Base-by-base conservation (phyloP, 73 alveolate species). In the Halteria grandinella region DNA sequence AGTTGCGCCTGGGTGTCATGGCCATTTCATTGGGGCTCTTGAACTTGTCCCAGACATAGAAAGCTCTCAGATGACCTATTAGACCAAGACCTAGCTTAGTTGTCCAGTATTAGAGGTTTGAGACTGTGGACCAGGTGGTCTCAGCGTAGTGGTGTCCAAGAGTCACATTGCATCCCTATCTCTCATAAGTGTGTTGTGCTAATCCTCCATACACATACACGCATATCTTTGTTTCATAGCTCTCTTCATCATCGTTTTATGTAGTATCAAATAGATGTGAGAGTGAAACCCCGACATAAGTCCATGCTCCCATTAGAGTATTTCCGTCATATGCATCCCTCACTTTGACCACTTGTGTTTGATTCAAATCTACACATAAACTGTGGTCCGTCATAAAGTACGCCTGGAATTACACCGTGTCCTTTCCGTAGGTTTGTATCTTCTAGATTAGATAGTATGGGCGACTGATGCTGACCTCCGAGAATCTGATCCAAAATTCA, bases 131-230 rank as follows among this genome's bases (percentile, higher is more conserved):
- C n/a, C n/a, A 7, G 12, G 33, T 8, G 31, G 57, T 29, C 23
- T 57, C 74, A 29, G 7, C 74, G 36, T 57, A 57, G 23, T 57
- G 36, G 36, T 57, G n/a, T n/a, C n/a, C 74, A 33, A 33, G 31
- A 23, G 36, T 31, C 5, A 57, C 74, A 6, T 31, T 2, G 28
- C 74, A 57, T n/a, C 55, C 51, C 31, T 31, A 27, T 29, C 36
- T 27, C 36, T 57, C 55, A 8, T 31, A 53, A 24, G 23, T 21
- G 36, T 29, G 6, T 2, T 51, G 74, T n/a, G n/a, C n/a, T n/a
- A n/a, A n/a, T n/a, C n/a, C n/a, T 10, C 74, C 54, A 33, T 31
- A 57, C 14, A 57, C 7, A 32, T 57, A 57, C 5, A 32, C 57
- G 18, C 74, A 57, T 6, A 57, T 32, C 31, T 57, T 57, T 4